Base-by-base conservation (phyloP, 306 rosid genomes). In the Mimosa pudica region DNA sequence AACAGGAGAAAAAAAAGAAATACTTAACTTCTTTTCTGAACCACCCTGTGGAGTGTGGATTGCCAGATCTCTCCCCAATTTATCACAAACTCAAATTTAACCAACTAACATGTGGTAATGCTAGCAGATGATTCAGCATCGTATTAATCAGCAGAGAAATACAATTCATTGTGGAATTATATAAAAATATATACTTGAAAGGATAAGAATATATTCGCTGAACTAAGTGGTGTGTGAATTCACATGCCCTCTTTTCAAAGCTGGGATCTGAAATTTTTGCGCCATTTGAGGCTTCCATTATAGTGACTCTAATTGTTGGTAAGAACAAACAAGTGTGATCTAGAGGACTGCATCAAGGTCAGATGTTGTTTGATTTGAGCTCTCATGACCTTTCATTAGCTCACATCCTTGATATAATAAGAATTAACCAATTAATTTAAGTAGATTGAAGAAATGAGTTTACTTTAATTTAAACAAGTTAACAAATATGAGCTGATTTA, bases 251-350 rank as follows among this genome's bases (percentile, higher is more conserved):
- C 16, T 48, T 48, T 48, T 48, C 52, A 49, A 24, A 3, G 12
- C 49, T 63, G 81, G 82, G 68, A 80, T 84, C 81, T 84, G 73
- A 84, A 71, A 71, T 80, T 63, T 83, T 70, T 62, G 64, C 20
- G 60, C 14, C 70, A 49, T 51, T 33, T 79, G 54, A 79, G 79
- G 60, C 68, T 81, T 81, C 79, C 74, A 75, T 32, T 7, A 17
- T 32, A 17, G 16, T 74, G 24, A 24, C 38, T 46, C 63, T 70
- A 51, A 66, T 72, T 52, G 55, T 46, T 63, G 66, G n/a, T 18
- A 41, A 73, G 74, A 49, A 76, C 41, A 9, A 69, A n/a, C 35
- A n/a, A 57, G 24, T 41, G 64, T 58, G 10, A 64, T 11, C 48
- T 49, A 18, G 63, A 65, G 13, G 54, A 35, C 41, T 1, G 64